Conservation (phyloP, 1,139 yeast species). For the Suhomyces anneliseae region DNA sequence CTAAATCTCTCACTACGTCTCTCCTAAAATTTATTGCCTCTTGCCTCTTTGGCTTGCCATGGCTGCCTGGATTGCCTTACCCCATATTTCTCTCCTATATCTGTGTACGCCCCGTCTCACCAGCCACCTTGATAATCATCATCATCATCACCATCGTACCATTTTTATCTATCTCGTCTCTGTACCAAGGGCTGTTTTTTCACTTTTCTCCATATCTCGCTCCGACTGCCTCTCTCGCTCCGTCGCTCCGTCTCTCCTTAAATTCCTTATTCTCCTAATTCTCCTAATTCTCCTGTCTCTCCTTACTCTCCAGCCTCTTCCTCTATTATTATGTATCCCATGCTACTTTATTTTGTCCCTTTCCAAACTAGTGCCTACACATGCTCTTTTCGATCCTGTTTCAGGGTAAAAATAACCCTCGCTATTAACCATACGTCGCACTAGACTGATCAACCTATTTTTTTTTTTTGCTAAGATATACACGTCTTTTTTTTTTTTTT, state of each 20-base stretch:
- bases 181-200: not conserved
- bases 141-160: not conserved
- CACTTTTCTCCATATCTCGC: not conserved
- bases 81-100: too few species aligned
- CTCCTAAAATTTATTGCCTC: too few species aligned
- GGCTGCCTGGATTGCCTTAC: too few species aligned
- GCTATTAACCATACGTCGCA: constrained; percentile 8
- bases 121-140: not conserved
- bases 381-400: constrained; percentile 1
- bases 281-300: not conserved
- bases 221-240: not conserved
- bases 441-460: not conserved
- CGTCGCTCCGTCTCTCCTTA: not conserved
- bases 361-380: not conserved
- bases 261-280: too few species aligned
- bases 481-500: constrained; percentile 11
- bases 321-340: too few species aligned
- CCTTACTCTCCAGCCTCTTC: too few species aligned
- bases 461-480: constrained; percentile 6
- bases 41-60: too few species aligned
- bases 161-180: not conserved
- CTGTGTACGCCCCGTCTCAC: not conserved
- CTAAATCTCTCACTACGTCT: too few species aligned
- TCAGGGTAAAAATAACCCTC: constrained; percentile 11
- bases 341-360: not conserved